Percentiles rank a stretch among this genome's conserved stretches.
Evolutionary conservation across 495 filamentous ascomycete genomes (phyloP).

Genomic region (Tuber magnatum): DNA sequence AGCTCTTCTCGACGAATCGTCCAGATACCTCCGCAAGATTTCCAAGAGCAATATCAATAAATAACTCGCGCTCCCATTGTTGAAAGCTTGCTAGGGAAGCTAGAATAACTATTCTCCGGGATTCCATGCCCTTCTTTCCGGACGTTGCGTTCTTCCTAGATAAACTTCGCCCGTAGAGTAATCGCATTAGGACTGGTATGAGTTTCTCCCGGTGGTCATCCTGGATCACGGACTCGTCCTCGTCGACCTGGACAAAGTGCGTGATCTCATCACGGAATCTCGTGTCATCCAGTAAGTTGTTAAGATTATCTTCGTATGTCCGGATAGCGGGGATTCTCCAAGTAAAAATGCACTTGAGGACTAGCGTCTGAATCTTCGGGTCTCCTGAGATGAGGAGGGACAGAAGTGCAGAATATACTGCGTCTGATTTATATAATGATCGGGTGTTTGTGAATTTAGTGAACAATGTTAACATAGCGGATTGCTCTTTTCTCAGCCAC

Average conservation of each 20-base stretch:
- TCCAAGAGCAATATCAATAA: slow-evolving; percentile 75
- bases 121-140: slow-evolving; percentile 54
- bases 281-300: slow-evolving; percentile 83
- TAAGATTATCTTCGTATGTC: slow-evolving; percentile 77
- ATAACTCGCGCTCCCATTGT: slow-evolving; percentile 62
- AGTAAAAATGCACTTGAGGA: slow-evolving; percentile 74
- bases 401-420: slow-evolving; percentile 68
- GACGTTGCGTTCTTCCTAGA: slow-evolving; percentile 66
- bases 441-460: slow-evolving; percentile 75
- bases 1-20: slow-evolving; percentile 49
- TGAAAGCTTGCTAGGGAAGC: slow-evolving; percentile 54
- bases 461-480: slow-evolving; percentile 74
- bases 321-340: slow-evolving; percentile 74
- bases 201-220: slow-evolving; percentile 61
- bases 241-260: slow-evolving; percentile 64
- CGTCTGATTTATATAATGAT: slow-evolving; percentile 66
- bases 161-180: slow-evolving; percentile 84
- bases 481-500: slow-evolving; percentile 65
- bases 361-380: slow-evolving; percentile 73
- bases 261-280: slow-evolving; percentile 86
- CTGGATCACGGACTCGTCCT: slow-evolving; percentile 66
- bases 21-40: slow-evolving; percentile 52
- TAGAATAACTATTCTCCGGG: slow-evolving; percentile 61
- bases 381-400: slow-evolving; percentile 76
- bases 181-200: slow-evolving; percentile 75